These are phyloP conservation scores for Pelargonium cotyledonis DNA, from an alignment of 441 rosid species.

Conservation along the genomic window DNA sequence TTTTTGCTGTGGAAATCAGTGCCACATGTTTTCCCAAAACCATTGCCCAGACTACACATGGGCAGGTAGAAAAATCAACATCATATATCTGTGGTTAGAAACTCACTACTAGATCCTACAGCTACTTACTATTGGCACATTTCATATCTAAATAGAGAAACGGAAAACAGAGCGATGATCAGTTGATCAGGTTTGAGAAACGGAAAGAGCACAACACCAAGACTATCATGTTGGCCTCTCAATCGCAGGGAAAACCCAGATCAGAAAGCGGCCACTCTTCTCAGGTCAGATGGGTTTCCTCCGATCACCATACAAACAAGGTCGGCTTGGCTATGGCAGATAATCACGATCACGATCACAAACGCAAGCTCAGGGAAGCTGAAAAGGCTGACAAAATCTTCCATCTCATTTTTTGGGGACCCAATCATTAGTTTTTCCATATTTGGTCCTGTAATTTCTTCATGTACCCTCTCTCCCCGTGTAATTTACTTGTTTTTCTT, in stretches of 20 bases:
- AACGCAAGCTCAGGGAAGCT: background rate
- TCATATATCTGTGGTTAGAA: background rate
- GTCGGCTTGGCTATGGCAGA: too few relatives aligned
- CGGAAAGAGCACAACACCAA: background rate
- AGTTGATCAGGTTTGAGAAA: too few relatives aligned
- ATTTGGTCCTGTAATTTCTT: background rate
- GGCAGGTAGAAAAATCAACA: too few relatives aligned
- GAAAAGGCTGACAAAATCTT: background rate
- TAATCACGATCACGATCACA: background rate
- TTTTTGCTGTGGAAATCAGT: background rate
- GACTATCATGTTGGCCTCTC: background rate
- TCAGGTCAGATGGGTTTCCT: background rate
- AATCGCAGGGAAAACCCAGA: background rate
- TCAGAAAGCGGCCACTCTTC: background rate
- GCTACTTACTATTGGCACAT: too few relatives aligned
- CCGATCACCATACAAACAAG: too few relatives aligned
- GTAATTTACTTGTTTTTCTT: background rate
- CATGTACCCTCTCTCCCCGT: background rate
- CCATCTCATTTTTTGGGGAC: background rate
- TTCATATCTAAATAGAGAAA: too few relatives aligned
- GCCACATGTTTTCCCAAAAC: conserved; percentile 2
- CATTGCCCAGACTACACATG: background rate
- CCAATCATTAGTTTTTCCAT: background rate
- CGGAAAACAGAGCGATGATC: too few relatives aligned
- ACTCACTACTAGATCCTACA: too few relatives aligned